Evolutionary conservation across 129 eudicot genomes (phyloP), one percentile per base, ranked within the genome.

Genomic region (Erigeron canadensis): DNA sequence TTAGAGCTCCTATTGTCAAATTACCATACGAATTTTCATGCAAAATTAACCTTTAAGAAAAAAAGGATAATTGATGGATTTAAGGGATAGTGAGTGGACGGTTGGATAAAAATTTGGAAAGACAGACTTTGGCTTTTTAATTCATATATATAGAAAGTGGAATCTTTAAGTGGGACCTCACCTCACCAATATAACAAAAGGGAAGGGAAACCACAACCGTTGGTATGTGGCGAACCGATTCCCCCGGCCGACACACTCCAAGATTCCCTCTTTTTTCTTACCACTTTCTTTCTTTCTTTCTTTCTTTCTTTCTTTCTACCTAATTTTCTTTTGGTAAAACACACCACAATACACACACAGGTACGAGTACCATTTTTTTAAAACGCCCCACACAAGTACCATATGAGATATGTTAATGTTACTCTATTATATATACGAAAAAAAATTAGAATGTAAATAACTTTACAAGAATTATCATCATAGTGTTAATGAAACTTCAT

Each of bases 141-240:
- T n/a, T n/a, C n/a, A 28, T 28, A 28, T 28, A 28, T 51, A 48
- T 28, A 39, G 56, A 74, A 37, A 82, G 72, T 65, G 71, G 86
- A 82, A 82, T 82, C 81, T 80, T 69, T 43, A 11, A 15, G 63
- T 61, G 76, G 78, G 87, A 8, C 62, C 87, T 48, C 81, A 8
- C 62, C 87, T 48, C 81, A 73, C 70, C 43, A 60, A 56, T 56
- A 8, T 28, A 28, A n/a, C n/a, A 2, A 28, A 28, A 28, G 34
- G 67, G 73, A 65, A 43, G 8, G 51, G 46, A 80, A 82, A 68
- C 74, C 28, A 77, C 87, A 81, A 46, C 85, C 85, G 85, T 80
- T 80, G 66, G 71, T 82, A 82, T 86, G 90, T 85, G 87, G 87
- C 90, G 87, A 85, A 68, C 77, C 84, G 90, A 79, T 71, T 79